Conservation (phyloP, 345 rosid species). For the Limnanthes douglasii region DNA sequence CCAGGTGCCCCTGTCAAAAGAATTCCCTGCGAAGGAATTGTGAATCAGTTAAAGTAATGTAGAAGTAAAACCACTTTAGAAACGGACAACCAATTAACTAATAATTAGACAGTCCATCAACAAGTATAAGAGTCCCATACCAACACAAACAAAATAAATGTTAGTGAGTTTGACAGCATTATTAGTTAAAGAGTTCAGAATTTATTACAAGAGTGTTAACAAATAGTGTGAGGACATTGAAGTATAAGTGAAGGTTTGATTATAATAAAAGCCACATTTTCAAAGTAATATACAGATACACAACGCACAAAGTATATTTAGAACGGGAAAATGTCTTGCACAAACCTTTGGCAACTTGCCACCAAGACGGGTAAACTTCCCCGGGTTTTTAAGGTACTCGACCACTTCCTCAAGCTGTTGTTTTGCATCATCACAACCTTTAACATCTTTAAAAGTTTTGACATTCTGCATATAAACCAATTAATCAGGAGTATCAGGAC, state of each 20-base stretch:
- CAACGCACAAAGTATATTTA: background rate
- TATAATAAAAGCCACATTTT: too few species aligned
- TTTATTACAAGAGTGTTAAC: too few species aligned
- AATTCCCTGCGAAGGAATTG: conserved; percentile 57
- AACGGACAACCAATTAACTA: background rate
- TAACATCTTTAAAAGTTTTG: conserved; percentile 98
- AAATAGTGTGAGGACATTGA: too few species aligned
- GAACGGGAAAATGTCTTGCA: conserved; percentile 3
- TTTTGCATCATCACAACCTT: conserved; percentile 99
- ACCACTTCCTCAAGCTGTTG: conserved; percentile 99
- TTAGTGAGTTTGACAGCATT: too few species aligned
- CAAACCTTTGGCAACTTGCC: conserved; percentile 98
- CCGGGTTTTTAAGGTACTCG: conserved; percentile 87
- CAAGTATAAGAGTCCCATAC: too few species aligned
- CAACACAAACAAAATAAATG: too few species aligned
- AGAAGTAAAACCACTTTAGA: background rate
- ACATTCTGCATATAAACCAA: conserved; percentile 53
- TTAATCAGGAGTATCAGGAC: conserved; percentile 10
- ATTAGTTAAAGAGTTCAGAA: too few species aligned
- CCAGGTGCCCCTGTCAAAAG: conserved; percentile 99
- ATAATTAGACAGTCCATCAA: too few species aligned
- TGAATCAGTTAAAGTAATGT: conserved; percentile 1
- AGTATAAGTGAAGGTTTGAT: too few species aligned
- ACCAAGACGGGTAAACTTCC: conserved; percentile 95
- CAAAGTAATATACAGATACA: too few species aligned